Conservation (phyloP, 352 stramenopile genomes). For the Thraustochytrium sp. region DNA sequence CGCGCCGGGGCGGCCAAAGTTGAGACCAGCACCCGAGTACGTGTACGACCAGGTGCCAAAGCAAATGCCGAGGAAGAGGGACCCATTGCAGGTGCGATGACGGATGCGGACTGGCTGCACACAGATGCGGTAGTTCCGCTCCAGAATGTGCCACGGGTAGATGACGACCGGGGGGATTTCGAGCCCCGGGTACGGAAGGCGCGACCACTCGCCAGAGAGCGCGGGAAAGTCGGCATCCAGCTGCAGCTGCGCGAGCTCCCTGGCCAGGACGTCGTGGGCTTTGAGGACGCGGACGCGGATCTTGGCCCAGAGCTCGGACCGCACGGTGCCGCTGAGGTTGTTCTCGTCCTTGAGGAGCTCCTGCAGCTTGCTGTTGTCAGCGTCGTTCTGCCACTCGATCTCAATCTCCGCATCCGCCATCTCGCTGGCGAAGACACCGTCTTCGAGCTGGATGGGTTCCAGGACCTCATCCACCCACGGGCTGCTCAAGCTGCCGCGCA, state of each 20-base stretch:
- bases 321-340: not conserved
- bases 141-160: not conserved
- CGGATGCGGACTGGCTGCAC: conserved; percentile 7
- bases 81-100: not conserved
- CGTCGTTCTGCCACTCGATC: not conserved
- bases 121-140: not conserved
- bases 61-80: not conserved
- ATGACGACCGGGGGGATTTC: not conserved
- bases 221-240: not conserved
- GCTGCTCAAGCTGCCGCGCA: not conserved
- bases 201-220: not conserved
- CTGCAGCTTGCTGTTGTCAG: not conserved
- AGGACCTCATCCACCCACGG: not conserved
- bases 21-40: conserved; percentile 13
- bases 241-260: not conserved
- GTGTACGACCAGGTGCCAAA: not conserved
- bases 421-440: not conserved
- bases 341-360: not conserved
- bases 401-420: not conserved
- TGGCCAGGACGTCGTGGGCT: not conserved
- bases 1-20: not conserved
- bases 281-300: not conserved
- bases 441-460: not conserved
- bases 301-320: not conserved
- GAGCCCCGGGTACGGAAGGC: not conserved